phyloP scores from a whole-genome alignment of 176 grass and related monocot genomes.

The Carex scoparia region DNA sequence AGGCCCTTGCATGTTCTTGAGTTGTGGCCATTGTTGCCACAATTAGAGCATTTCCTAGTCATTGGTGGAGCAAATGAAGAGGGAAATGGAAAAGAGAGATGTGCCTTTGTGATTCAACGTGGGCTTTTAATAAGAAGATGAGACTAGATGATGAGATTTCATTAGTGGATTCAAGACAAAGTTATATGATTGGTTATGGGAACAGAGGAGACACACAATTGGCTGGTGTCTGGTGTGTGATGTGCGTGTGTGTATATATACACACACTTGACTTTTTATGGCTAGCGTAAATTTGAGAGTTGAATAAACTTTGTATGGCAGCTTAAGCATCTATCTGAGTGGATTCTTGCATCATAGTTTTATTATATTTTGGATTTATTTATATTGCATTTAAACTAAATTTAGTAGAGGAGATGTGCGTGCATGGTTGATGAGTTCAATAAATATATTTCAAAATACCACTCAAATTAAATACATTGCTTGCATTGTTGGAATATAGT shows the following conservation, averaged over 20 bases:
- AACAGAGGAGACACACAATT: constrained; percentile 7
- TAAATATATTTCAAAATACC: neutral
- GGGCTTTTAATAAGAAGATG: constrained; percentile 6
- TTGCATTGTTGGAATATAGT: neutral
- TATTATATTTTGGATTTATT: neutral
- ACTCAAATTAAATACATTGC: neutral
- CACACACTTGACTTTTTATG: neutral
- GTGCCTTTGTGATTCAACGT: constrained; percentile 41
- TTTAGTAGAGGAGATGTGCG: neutral
- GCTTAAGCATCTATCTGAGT: neutral
- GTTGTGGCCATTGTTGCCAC: constrained; percentile 92
- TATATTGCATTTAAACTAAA: neutral
- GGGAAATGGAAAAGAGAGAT: constrained; percentile 28
- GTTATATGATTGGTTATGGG: neutral
- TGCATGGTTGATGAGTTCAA: neutral
- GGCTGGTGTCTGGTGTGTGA: constrained; percentile 10
- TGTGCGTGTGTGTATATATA: neutral
- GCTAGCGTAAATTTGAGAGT: neutral
- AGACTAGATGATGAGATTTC: neutral
- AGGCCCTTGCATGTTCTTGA: constrained; percentile 70
- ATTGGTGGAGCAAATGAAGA: constrained; percentile 37
- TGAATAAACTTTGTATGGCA: neutral
- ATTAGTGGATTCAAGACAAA: neutral
- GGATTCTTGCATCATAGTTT: neutral
- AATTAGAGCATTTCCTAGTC: constrained; percentile 85